Base-by-base conservation (phyloP, 441 rosid genomes). In the Mallotus repandus region DNA sequence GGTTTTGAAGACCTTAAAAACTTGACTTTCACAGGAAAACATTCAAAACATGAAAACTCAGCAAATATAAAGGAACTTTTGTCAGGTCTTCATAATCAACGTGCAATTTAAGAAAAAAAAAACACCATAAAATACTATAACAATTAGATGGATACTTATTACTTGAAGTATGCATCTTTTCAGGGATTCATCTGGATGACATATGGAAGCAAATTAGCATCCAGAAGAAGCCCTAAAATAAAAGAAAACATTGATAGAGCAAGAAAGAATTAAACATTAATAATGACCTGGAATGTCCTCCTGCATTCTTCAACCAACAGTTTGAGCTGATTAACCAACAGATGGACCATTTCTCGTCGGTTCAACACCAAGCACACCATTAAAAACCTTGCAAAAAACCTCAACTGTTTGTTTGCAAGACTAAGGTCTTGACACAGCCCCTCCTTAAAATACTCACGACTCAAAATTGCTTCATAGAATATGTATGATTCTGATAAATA, bases 291-390 rank as follows among this genome's bases (percentile, higher is more conserved):
- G 74, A 89, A 95, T 38, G 93, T 84, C 83, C 90, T 87, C 84
- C 84, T 89, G 94, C 97, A 95, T 79, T 95, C 98, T 79, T 95
- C 99, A 68, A 93, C 86, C 84, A 89, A 83, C 80, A 84, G 67
- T 78, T 87, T 92, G 75, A 95, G 85, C 79, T 89, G 97, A 82
- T 86, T 87, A 73, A 92, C 93, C 82, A 93, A 83, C 65, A 89
- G 96, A 82, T 89, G 93, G 54, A 93, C 91, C 90, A 89, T 85
- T 77, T 91, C 98, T 53, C 92, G 84, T 21, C 91, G 91, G 81
- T 89, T 92, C 60, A 85, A 76, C 70, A 95, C 94, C 86, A 95
- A 84, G 85, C 96, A 91, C 11, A 95, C 96, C 93, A 88, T 91
- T 76, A 95, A 79, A 86, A 92, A 95, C 84, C 99, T 86, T 0